Evolutionary conservation across 208 protist genomes (phyloP).

Genomic region (Trichomonas vaginalis): DNA sequence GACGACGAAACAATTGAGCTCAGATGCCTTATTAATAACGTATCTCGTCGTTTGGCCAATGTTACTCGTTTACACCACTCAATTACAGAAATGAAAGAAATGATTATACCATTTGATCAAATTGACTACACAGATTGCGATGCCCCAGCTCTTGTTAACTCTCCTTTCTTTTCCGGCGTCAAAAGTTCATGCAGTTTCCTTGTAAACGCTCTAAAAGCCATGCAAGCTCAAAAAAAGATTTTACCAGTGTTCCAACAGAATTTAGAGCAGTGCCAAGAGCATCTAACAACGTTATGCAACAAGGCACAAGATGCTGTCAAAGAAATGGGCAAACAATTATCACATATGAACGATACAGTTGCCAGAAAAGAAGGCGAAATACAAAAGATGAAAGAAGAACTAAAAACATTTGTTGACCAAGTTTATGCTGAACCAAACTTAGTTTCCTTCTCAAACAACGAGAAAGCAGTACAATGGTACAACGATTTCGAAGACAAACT

Average conservation of each 20-base stretch:
- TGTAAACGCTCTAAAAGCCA: background rate
- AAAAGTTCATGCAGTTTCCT: background rate
- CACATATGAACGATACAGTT: background rate
- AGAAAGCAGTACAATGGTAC: background rate
- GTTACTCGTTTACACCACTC: background rate
- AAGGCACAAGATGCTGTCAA: background rate
- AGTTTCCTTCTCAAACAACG: background rate
- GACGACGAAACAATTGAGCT: background rate
- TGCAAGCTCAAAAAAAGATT: background rate
- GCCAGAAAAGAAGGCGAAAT: background rate
- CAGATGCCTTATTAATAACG: background rate
- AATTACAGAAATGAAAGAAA: background rate
- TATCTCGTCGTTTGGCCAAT: background rate
- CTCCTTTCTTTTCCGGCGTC: background rate
- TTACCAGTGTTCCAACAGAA: background rate
- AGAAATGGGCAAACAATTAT: background rate
- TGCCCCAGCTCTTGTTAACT: background rate
- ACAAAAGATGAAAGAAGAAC: background rate
- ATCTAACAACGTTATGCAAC: background rate
- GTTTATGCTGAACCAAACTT: background rate
- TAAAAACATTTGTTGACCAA: background rate
- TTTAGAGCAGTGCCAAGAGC: background rate
- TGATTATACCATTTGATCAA: background rate
- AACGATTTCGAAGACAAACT: background rate
- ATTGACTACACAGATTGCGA: background rate